A percentile compares a stretch with the other conserved stretches of the same genome.
Evolutionary conservation across 2,329 filamentous ascomycete species (phyloP).

Genomic region (Torrubiella hemipterigena): DNA sequence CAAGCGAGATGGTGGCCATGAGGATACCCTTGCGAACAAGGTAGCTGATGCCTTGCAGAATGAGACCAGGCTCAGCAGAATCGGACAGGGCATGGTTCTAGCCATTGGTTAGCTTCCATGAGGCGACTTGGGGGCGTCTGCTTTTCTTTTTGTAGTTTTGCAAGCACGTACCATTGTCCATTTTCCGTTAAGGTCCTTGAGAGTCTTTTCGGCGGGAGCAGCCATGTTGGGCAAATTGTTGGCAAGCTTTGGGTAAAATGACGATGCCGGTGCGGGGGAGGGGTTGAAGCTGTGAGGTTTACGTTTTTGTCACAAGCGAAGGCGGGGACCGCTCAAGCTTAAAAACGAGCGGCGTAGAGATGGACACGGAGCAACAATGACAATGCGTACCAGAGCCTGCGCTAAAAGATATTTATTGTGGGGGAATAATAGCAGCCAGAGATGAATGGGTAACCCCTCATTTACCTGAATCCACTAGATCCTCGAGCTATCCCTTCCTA

Average conservation of each 20-base stretch:
- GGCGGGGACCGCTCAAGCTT: too few species aligned
- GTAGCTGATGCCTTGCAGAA: slow-evolving; percentile 62
- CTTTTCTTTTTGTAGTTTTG: neutral
- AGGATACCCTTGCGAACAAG: slow-evolving; percentile 60
- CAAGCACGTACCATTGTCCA: slow-evolving; percentile 52
- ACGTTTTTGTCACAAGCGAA: slow-evolving; percentile 1
- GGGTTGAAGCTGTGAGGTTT: neutral
- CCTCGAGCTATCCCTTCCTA: too few species aligned
- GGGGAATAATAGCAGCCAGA: too few species aligned
- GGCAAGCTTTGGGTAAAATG: too few species aligned
- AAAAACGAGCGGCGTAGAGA: too few species aligned
- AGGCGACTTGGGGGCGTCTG: neutral
- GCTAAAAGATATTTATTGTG: too few species aligned
- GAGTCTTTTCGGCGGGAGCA: slow-evolving; percentile 53
- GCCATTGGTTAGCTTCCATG: neutral
- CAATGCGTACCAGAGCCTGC: too few species aligned
- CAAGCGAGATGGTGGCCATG: slow-evolving; percentile 56
- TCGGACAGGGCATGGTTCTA: slow-evolving; percentile 70
- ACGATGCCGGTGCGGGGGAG: too few species aligned
- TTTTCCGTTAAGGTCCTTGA: slow-evolving; percentile 55
- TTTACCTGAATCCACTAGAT: too few species aligned
- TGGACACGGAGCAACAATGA: too few species aligned
- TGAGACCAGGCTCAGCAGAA: slow-evolving; percentile 53
- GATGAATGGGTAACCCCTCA: too few species aligned
- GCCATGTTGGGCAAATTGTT: too few species aligned